Conservation (phyloP, 805 yeast species). For the Candida piceae region DNA sequence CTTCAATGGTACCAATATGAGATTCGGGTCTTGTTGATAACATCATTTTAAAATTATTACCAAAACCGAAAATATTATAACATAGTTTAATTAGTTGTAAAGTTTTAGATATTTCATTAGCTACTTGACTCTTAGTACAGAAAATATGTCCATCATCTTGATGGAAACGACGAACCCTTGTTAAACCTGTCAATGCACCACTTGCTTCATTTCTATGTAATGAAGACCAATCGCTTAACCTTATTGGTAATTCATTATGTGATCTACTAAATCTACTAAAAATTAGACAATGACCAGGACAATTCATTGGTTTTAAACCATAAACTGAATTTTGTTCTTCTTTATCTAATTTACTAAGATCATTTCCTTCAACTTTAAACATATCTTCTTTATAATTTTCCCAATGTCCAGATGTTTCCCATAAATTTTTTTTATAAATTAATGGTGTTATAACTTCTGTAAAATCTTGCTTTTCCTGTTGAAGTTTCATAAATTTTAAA, state of each 20-base stretch:
- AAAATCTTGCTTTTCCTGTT: constrained; percentile 76
- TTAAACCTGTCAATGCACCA: constrained; percentile 89
- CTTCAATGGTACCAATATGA: constrained; percentile 67
- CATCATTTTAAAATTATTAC: constrained; percentile 48
- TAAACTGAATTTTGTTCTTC: constrained; percentile 40
- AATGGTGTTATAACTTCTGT: constrained; percentile 91
- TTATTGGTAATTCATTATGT: constrained; percentile 78
- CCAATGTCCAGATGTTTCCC: constrained; percentile 97
- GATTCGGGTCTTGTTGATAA: constrained; percentile 85
- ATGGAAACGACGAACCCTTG: constrained; percentile 91
- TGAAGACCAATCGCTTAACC: constrained; percentile 86
- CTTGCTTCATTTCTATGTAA: constrained; percentile 92
- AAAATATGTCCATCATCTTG: constrained; percentile 98
- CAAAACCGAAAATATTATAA: constrained; percentile 62
- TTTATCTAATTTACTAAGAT: constrained; percentile 29
- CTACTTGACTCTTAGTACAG: constrained; percentile 73
- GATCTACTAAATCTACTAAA: constrained; percentile 73
- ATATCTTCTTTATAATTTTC: constrained; percentile 75
- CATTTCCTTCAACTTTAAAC: constrained; percentile 77
- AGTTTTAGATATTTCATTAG: constrained; percentile 66
- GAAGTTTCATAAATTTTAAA: constrained; percentile 77
- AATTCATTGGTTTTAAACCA: constrained; percentile 60
- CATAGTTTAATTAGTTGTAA: constrained; percentile 70
- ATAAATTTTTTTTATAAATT: constrained; percentile 72
- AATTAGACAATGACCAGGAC: constrained; percentile 63